A percentile compares a stretch with the other conserved stretches of the same genome.
phyloP scores from a whole-genome alignment of 2,329 filamentous ascomycete genomes.

The Aspergillus niger region DNA sequence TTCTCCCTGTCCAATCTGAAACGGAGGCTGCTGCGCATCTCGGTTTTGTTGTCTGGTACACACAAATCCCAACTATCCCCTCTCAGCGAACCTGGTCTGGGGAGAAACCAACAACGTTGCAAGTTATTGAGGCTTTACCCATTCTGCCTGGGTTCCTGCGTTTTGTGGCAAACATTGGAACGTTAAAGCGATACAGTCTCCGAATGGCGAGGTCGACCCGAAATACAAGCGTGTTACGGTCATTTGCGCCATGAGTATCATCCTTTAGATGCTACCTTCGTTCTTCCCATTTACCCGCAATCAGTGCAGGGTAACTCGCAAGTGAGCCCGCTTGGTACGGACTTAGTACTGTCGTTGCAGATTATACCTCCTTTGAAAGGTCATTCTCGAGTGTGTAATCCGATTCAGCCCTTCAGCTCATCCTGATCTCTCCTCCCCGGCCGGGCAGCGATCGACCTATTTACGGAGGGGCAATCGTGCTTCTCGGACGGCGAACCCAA shows the following conservation, averaged over 20 bases:
- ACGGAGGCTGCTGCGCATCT: constrained; percentile 8
- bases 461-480: neutral
- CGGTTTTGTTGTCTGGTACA: constrained; percentile 12
- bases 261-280: constrained; percentile 24
- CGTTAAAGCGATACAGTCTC: constrained; percentile 28
- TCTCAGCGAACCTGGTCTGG: constrained; percentile 2
- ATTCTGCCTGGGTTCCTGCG: constrained; percentile 20
- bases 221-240: constrained; percentile 25
- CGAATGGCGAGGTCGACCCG: constrained; percentile 30
- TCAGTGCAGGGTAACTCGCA: constrained; percentile 20
- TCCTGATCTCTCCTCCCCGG: neutral
- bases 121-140: constrained; percentile 1
- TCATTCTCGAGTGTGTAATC: constrained; percentile 3
- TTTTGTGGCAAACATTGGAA: constrained; percentile 26
- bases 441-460: neutral
- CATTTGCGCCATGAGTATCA: constrained; percentile 32
- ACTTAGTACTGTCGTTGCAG: constrained; percentile 15
- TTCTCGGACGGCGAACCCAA: neutral
- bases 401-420: neutral
- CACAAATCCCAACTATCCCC: neutral
- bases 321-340: constrained; percentile 23
- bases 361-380: constrained; percentile 9
- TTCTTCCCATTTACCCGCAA: constrained; percentile 18
- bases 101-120: constrained; percentile 12
- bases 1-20: constrained; percentile 6